Evolutionary conservation across 1,139 yeast genomes (phyloP).

Genomic region (Sugiyamaella japonica): DNA sequence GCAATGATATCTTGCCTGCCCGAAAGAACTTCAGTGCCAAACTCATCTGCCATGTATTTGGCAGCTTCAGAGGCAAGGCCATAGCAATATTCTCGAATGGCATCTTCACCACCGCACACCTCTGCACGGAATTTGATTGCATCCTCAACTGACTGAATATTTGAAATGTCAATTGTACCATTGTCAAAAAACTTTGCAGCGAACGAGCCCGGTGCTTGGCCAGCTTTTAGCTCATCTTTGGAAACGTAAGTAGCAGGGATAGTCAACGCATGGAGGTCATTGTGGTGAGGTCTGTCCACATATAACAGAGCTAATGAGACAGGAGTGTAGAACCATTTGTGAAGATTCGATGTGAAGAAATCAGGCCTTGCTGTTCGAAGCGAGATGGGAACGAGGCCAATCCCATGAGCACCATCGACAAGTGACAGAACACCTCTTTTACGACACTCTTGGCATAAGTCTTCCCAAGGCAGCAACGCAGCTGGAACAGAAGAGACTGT

Average conservation of each 20-base stretch:
- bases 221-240: conserved; percentile 27
- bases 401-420: conserved; percentile 73
- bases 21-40: conserved; percentile 42
- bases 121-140: conserved; percentile 56
- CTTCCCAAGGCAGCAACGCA: conserved; percentile 55
- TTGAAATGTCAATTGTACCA: conserved; percentile 43
- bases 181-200: conserved; percentile 40
- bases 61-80: conserved; percentile 50
- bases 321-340: conserved; percentile 69
- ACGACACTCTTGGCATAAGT: conserved; percentile 50
- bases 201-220: conserved; percentile 21
- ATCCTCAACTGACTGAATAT: conserved; percentile 39
- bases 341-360: conserved; percentile 61
- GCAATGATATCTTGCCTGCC: conserved; percentile 38
- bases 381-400: conserved; percentile 56
- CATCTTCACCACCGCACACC: conserved; percentile 62
- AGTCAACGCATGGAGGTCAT: conserved; percentile 50
- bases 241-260: conserved; percentile 41
- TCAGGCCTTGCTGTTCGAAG: conserved; percentile 54
- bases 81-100: conserved; percentile 51
- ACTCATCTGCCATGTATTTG: conserved; percentile 39
- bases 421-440: conserved; percentile 53
- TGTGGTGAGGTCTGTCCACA: conserved; percentile 54
- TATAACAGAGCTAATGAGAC: conserved; percentile 61
- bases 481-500: conserved; percentile 67